Base-by-base conservation (phyloP, 306 rosid genomes). In the Castanea sativa region DNA sequence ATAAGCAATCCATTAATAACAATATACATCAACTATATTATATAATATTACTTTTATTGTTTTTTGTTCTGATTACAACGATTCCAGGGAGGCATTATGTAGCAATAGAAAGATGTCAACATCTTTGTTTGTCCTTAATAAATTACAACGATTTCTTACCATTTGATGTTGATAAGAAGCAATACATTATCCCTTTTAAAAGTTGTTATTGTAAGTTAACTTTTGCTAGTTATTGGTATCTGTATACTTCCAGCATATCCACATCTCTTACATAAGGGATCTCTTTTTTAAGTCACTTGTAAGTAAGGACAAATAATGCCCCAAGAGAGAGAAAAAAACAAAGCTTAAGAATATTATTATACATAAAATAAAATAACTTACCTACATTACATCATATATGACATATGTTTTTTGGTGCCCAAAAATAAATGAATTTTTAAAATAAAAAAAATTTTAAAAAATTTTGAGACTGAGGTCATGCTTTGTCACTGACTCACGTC, bases 401-500 rank as follows among this genome's bases (percentile, higher is more conserved):
- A 60, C 7, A 30, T 13, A 21, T 49, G 16, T 49, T 10, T 49
- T 49, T 49, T 49, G 15, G 14, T 49, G 53, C 14, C 16, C 4
- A 49, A 49, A 49, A 49, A 49, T 11, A 12, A 49, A 12, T 49
- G 53, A 45, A 45, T 41, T 43, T 43, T 11, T 23, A 23, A 23
- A 23, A 23, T 23, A 0, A 23, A 23, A 23, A 23, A 23, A 23
- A 23, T 0, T 23, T 23, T 0, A 23, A 23, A 23, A 23, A 45
- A 45, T 7, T 43, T 43, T 11, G 29, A 64, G 59, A 58, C 33
- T 94, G 97, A 92, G 76, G 94, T 94, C 96, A 92, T 87, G 97
- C 90, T 88, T 88, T 79, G 93, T 88, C 84, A 91, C 78, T 72
- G 74, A 83, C 85, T 86, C 88, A 90, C 94, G 94, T 85, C 57